Percentiles rank a stretch among this genome's conserved stretches.
Conservation (phyloP, 2,329 filamentous ascomycete genomes). For the Exophiala xenobiotica region DNA sequence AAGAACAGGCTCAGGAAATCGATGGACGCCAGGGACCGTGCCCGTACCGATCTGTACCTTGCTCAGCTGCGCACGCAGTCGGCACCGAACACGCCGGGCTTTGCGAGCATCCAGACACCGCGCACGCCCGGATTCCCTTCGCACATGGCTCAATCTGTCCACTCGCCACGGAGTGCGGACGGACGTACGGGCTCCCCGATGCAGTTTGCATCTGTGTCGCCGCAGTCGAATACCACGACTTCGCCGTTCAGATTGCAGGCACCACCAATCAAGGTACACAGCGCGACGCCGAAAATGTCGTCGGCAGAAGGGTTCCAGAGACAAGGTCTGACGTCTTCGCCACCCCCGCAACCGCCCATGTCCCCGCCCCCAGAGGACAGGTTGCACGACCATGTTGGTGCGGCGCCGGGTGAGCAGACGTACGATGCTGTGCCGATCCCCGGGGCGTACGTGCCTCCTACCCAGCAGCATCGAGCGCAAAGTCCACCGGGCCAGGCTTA, state of each 20-base stretch:
- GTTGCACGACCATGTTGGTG: slow-evolving; percentile 63
- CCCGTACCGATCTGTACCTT: slow-evolving; percentile 91
- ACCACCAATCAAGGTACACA: slow-evolving; percentile 74
- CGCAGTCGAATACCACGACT: slow-evolving; percentile 57
- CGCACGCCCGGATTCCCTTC: slow-evolving; percentile 47
- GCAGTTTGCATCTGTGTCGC: slow-evolving; percentile 61
- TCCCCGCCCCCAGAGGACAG: slow-evolving; percentile 43
- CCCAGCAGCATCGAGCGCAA: background rate
- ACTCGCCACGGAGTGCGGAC: background rate
- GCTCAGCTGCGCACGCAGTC: slow-evolving; percentile 79
- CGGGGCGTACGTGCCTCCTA: slow-evolving; percentile 66
- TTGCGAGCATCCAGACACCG: slow-evolving; percentile 62
- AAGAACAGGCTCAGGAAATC: slow-evolving; percentile 94
- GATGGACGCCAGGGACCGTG: slow-evolving; percentile 93
- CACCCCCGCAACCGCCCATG: slow-evolving; percentile 33
- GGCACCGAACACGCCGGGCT: slow-evolving; percentile 90
- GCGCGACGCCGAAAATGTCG: slow-evolving; percentile 69
- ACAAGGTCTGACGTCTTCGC: slow-evolving; percentile 41
- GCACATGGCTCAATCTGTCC: background rate
- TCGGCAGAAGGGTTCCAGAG: slow-evolving; percentile 63
- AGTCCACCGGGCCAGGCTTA: slow-evolving; percentile 20
- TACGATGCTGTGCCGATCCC: slow-evolving; percentile 89
- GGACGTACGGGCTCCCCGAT: slow-evolving; percentile 32
- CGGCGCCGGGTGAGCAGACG: slow-evolving; percentile 75
- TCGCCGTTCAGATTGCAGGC: slow-evolving; percentile 79